Evolutionary conservation across 108 stramenopile species (phyloP).

Genomic region (Pinguiococcus pyrenoidosus): DNA sequence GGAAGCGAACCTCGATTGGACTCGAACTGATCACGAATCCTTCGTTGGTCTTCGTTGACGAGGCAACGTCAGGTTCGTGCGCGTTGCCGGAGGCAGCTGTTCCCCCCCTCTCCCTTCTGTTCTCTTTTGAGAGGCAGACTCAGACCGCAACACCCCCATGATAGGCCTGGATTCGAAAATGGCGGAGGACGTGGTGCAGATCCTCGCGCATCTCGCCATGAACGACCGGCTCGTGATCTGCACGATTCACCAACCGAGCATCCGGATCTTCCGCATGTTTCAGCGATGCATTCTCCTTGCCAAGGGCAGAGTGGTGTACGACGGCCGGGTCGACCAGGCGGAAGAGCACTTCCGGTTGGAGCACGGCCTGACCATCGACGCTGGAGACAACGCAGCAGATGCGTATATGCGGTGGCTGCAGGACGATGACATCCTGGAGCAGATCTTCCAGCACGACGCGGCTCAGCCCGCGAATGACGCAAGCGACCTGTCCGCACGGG

Average conservation of each 20-base stretch:
- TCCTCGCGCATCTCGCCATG: conserved; percentile 1
- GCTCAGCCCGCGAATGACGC: not conserved
- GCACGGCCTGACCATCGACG: not conserved
- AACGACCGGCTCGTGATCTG: not conserved
- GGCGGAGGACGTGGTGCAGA: conserved; percentile 9
- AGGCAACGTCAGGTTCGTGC: conserved; percentile 8
- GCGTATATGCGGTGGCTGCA: conserved; percentile 6
- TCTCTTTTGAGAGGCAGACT: too few relatives aligned
- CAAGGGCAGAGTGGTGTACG: conserved; percentile 7
- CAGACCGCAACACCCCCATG: conserved; percentile 14
- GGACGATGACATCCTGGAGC: not conserved
- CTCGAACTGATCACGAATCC: too few relatives aligned
- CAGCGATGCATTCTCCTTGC: conserved; percentile 9
- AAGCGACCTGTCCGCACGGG: too few relatives aligned
- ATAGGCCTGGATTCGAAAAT: conserved; percentile 20
- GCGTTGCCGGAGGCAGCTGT: too few relatives aligned
- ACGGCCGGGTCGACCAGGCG: conserved; percentile 1
- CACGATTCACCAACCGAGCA: conserved; percentile 20
- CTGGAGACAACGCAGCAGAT: conserved; percentile 11
- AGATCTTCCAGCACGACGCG: not conserved
- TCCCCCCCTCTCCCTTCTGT: too few relatives aligned
- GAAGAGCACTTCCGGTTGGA: conserved; percentile 1
- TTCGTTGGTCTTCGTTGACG: conserved; percentile 3
- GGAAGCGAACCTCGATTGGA: too few relatives aligned
- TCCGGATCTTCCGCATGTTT: conserved; percentile 3